phyloP scores from a whole-genome alignment of 2,329 filamentous ascomycete species.

The Thermochaetoides dissita region DNA sequence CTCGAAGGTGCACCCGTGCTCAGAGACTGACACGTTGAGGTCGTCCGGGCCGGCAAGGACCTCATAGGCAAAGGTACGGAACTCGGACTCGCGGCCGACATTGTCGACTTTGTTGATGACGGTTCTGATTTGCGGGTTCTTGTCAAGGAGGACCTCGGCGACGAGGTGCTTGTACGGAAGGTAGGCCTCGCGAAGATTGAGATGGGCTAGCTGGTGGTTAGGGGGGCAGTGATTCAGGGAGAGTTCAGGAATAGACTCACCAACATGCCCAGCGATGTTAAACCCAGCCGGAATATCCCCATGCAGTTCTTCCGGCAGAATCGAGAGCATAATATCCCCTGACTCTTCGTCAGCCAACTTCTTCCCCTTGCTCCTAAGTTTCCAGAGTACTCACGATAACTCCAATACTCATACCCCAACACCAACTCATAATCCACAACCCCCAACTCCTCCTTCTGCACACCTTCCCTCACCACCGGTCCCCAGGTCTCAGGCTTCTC shows the following conservation, averaged over 20 bases:
- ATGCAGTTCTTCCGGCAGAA: conserved; percentile 67
- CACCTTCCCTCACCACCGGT: conserved; percentile 50
- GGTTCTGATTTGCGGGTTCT: conserved; percentile 67
- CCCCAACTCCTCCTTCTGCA: conserved; percentile 52
- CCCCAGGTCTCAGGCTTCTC: conserved; percentile 62
- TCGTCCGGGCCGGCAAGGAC: conserved; percentile 71
- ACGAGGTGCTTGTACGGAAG: conserved; percentile 77
- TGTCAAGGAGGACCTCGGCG: conserved; percentile 74
- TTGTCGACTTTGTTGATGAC: conserved; percentile 94
- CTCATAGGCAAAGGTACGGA: conserved; percentile 86
- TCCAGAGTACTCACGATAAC: conserved; percentile 61
- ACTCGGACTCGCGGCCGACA: conserved; percentile 73
- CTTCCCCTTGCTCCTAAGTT: too few species aligned
- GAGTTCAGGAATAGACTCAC: conserved; percentile 23
- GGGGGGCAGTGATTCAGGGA: conserved; percentile 4
- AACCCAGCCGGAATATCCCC: conserved; percentile 77
- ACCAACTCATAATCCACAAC: conserved; percentile 63
- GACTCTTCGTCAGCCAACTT: conserved; percentile 1
- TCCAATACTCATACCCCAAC: conserved; percentile 78
- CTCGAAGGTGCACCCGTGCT: conserved; percentile 71
- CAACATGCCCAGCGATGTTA: conserved; percentile 76
- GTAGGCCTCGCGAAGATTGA: conserved; percentile 77
- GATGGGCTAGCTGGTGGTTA: conserved; percentile 46
- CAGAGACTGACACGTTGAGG: conserved; percentile 67
- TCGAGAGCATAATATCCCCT: conserved; percentile 71